phyloP scores from a whole-genome alignment of 2,329 filamentous ascomycete genomes.

The Penicillium sp. region DNA sequence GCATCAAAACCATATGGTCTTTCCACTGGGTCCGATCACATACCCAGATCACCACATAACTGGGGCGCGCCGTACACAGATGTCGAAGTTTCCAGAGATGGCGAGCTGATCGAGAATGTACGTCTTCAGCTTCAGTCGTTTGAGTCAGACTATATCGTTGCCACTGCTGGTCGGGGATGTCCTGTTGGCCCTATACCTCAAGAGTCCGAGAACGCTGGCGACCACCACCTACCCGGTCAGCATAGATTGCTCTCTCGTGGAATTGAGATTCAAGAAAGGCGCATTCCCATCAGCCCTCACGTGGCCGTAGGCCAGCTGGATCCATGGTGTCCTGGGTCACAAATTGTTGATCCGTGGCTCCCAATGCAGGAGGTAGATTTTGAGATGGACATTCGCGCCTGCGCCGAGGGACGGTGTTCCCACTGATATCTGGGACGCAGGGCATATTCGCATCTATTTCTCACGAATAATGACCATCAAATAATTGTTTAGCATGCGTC shows the following conservation, averaged over 20 bases:
- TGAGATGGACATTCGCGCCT: conserved; percentile 47
- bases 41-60: conserved; percentile 10
- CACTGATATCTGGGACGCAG: conserved; percentile 6
- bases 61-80: conserved; percentile 43
- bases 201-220: conserved; percentile 1
- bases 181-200: conserved; percentile 15
- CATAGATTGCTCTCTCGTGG: neutral
- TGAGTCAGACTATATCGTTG: conserved; percentile 60
- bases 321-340: conserved; percentile 15
- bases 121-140: conserved; percentile 60
- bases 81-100: conserved; percentile 54
- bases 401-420: conserved; percentile 43
- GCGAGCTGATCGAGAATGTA: conserved; percentile 52
- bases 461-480: neutral
- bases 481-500: neutral
- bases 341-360: conserved; percentile 37
- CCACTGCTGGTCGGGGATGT: conserved; percentile 46
- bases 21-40: conserved; percentile 3
- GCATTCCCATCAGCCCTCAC: conserved; percentile 16
- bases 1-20: conserved; percentile 8
- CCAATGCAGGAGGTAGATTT: conserved; percentile 49
- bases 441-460: neutral
- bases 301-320: conserved; percentile 20
- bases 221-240: conserved; percentile 10
- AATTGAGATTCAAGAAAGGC: neutral